Conservation (phyloP, 1,284 basidiomycete species). For the Marasmius sp. region DNA sequence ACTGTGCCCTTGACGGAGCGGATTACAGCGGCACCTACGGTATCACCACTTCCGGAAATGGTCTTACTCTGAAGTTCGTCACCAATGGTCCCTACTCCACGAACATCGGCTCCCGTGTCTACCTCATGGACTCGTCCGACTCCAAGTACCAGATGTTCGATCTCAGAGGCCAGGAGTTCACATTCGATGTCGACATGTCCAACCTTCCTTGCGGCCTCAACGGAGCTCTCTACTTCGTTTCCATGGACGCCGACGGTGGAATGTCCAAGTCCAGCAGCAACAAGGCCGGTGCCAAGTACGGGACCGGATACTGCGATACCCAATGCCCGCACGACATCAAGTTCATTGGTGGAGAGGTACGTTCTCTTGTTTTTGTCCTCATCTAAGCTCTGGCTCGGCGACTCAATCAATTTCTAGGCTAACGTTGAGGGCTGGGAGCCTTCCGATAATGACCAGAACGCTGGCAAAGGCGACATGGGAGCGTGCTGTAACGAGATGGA, state of each 20-base stretch:
- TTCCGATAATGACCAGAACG: constrained; percentile 39
- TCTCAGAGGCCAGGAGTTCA: constrained; percentile 45
- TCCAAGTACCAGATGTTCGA: constrained; percentile 17
- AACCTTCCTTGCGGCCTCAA: constrained; percentile 31
- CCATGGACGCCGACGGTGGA: constrained; percentile 46
- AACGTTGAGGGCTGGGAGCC: constrained; percentile 44
- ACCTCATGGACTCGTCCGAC: constrained; percentile 38
- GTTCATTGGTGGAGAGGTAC: constrained; percentile 48
- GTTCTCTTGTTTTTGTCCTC: constrained; percentile 3
- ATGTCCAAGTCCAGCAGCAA: constrained; percentile 38
- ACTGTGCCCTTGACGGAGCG: constrained; percentile 45
- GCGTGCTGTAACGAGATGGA: constrained; percentile 59
- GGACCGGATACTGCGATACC: constrained; percentile 54
- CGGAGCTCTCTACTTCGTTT: constrained; percentile 33
- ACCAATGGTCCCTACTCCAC: constrained; percentile 31
- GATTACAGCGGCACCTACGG: constrained; percentile 35
- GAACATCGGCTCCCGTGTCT: constrained; percentile 59
- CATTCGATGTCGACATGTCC: constrained; percentile 44
- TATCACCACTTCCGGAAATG: constrained; percentile 39
- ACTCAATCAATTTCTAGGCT: constrained; percentile 28
- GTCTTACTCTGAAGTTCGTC: constrained; percentile 51
- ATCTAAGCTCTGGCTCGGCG: constrained; percentile 1
- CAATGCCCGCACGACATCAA: constrained; percentile 52
- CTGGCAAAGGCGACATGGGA: constrained; percentile 43
- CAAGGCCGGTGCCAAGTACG: constrained; percentile 53